Percentiles rank a stretch among this genome's conserved stretches.
Conservation (phyloP, 192 early-diverging fungal genomes). For the Dissophora globulifera region DNA sequence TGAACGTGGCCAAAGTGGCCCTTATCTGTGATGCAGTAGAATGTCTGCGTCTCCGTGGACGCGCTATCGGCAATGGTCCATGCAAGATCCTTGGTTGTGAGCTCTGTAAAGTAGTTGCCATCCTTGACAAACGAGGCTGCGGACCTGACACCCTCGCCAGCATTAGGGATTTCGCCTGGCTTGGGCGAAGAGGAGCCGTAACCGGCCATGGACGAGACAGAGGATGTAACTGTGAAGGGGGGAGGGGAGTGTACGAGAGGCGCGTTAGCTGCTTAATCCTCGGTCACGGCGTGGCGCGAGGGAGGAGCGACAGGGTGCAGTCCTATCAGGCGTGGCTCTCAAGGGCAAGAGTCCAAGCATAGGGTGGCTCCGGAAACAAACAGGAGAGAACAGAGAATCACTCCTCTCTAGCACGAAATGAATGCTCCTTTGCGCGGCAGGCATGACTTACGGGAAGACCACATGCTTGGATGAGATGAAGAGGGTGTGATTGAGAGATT, state of each 20-base stretch:
- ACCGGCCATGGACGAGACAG: conserved; percentile 31
- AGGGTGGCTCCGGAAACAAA: too few relatives aligned
- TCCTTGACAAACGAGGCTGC: conserved; percentile 50
- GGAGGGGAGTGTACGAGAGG: neutral
- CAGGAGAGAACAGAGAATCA: neutral
- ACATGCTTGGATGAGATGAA: conserved; percentile 24
- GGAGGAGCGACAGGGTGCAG: too few relatives aligned
- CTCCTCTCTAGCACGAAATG: too few relatives aligned
- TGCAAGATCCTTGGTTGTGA: conserved; percentile 71
- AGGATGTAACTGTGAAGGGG: conserved; percentile 11
- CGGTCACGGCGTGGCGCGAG: neutral
- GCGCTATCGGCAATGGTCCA: conserved; percentile 76
- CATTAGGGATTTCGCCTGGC: conserved; percentile 45
- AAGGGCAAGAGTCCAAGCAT: too few relatives aligned
- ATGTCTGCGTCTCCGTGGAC: conserved; percentile 90
- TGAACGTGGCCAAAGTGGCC: conserved; percentile 89
- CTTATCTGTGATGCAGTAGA: conserved; percentile 79
- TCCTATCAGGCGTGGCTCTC: too few relatives aligned
- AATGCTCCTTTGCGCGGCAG: neutral
- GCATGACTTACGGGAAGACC: conserved; percentile 45
- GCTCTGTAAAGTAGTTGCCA: conserved; percentile 57
- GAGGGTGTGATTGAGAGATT: neutral
- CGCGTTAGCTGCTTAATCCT: neutral
- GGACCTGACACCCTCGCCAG: conserved; percentile 49
- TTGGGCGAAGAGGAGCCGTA: conserved; percentile 32